Conservation (phyloP, 768 basidiomycete species). For the Lactarius trivialis region DNA sequence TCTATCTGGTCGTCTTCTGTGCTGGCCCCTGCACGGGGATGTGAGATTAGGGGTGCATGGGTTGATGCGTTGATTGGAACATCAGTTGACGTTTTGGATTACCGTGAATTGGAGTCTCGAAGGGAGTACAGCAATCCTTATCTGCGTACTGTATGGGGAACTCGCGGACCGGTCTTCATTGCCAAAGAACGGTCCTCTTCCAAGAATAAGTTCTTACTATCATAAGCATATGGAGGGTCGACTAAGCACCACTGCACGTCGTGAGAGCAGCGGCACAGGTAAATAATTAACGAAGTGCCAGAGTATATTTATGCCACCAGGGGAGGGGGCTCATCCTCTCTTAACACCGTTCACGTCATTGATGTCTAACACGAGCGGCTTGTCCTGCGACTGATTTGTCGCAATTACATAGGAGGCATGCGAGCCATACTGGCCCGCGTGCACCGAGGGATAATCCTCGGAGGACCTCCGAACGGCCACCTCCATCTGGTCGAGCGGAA, state of each 20-base stretch:
- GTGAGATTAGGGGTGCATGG: too few species aligned
- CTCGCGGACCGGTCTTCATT: not conserved
- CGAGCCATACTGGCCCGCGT: too few species aligned
- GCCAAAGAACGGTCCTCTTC: not conserved
- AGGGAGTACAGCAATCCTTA: not conserved
- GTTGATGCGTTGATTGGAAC: not conserved
- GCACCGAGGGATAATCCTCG: not conserved
- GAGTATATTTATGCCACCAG: not conserved
- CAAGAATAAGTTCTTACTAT: not conserved
- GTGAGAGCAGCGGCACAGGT: too few species aligned
- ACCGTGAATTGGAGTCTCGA: not conserved
- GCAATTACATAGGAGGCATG: too few species aligned
- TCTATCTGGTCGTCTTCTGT: not conserved
- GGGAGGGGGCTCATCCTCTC: too few species aligned
- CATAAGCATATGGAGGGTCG: too few species aligned
- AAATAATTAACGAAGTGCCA: not conserved
- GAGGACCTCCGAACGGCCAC: slow-evolving; percentile 1
- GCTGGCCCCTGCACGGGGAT: not conserved
- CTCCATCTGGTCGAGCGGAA: not conserved
- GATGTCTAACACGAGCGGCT: too few species aligned
- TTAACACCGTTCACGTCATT: too few species aligned
- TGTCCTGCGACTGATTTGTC: too few species aligned
- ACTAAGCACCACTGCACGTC: not conserved
- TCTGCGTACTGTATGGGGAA: not conserved
- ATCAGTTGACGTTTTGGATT: not conserved